Evolutionary conservation across 2,329 filamentous ascomycete species (phyloP), one percentile per base, ranked within the genome.

Genomic region (Penicillium sp.): DNA sequence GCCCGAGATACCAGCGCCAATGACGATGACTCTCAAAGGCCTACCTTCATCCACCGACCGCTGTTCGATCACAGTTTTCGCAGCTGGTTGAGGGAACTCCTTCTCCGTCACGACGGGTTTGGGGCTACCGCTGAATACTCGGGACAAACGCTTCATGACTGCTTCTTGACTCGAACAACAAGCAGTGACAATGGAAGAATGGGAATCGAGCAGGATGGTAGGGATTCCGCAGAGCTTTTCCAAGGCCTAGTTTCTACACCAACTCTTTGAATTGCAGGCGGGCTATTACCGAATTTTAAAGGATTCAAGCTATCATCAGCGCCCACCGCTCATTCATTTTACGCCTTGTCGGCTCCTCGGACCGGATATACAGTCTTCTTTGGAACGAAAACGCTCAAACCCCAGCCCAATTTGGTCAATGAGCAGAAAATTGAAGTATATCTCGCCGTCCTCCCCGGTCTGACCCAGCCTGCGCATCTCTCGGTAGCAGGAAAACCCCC

Each of bases 1-100:
- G 4, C 77, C 76, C 6, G 74, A 76, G 7, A 78, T 70, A 0
- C 76, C 76, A 6, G 74, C 73, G 6, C 76, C 76, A 35, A 78
- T 76, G 37, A 76, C 63, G 7, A 77, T 63, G 6, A 78, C 66
- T 49, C 70, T 65, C 55, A 77, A 39, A 1, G 66, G 70, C n/a
- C 74, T 68, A 9, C 37, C 50, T 46, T 75, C 68, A 56, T 77
- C 73, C 33, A 77, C 65, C 6, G 71, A 67, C 16, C 72, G 71
- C 4, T 70, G 65, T 53, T 70, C 67, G n/a, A 79, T 53, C 11
- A 59, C 35, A 2, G 19, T 7, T 16, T 41, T 54, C 6, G 14
- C n/a, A 18, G 7, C 4, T 27, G n/a, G 35, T 13, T 6, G 33
- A 39, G 31, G 18, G 0, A 6, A 27, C 33, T 18, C 18, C 18